Conservation (phyloP, 805 yeast genomes). For the Ogataea methanolica region DNA sequence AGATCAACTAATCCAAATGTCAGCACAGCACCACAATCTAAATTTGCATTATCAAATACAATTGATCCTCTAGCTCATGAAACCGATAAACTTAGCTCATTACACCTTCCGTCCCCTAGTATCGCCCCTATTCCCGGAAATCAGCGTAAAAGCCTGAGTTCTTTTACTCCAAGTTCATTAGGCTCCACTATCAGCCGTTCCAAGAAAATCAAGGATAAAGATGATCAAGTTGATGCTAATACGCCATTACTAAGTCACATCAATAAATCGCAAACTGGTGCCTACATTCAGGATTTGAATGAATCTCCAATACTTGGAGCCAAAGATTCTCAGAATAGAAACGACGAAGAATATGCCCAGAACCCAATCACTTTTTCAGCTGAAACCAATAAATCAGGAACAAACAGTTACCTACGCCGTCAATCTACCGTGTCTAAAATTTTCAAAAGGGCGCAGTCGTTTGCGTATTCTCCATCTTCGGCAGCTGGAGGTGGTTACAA, state of each 20-base stretch:
- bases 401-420: constrained; percentile 8
- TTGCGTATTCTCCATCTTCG: constrained; percentile 5
- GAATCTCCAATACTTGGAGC: no score
- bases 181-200: no score
- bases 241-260: background rate
- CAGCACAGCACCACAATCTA: no score
- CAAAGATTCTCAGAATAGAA: background rate
- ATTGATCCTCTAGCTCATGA: no score
- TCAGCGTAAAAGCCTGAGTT: background rate
- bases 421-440: constrained; percentile 22
- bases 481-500: background rate
- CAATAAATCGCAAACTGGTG: background rate
- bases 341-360: background rate
- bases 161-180: background rate
- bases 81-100: background rate
- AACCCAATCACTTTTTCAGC: background rate
- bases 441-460: constrained; percentile 13
- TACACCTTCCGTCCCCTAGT: background rate
- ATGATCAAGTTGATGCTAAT: background rate
- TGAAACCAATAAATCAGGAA: background rate
- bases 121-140: background rate
- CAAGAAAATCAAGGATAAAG: background rate
- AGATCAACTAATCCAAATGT: background rate
- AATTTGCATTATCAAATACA: no score
- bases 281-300: no score